A percentile compares a stretch with the other conserved stretches of the same genome.
phyloP scores from a whole-genome alignment of 805 yeast genomes.

The Lipomyces anomalus region DNA sequence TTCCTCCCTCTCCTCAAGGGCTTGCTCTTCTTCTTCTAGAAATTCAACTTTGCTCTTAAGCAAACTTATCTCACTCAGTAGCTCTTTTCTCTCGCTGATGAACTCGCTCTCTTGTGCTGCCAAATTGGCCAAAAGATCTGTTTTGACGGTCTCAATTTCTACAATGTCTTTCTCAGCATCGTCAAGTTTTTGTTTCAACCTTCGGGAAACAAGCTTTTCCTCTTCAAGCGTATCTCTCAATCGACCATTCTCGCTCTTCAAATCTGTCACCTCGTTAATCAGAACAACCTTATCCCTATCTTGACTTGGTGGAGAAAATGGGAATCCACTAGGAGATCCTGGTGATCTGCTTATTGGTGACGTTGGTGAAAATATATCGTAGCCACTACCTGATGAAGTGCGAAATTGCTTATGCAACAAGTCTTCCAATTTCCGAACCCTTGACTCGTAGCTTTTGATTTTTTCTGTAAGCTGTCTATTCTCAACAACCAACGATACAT shows the following conservation, averaged over 20 bases:
- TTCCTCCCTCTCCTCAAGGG: conserved; percentile 10
- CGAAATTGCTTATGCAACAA: conserved; percentile 62
- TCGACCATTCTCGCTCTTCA: conserved; percentile 9
- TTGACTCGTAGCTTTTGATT: conserved; percentile 57
- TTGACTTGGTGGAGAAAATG: not conserved
- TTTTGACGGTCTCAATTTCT: conserved; percentile 42
- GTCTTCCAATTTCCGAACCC: conserved; percentile 73
- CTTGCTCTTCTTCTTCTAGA: conserved; percentile 41
- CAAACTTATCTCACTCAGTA: conserved; percentile 47
- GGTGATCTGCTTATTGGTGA: not conserved
- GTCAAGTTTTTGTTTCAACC: conserved; percentile 32
- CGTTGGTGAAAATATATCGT: not conserved
- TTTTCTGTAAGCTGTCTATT: conserved; percentile 33
- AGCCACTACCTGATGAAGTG: conserved; percentile 4
- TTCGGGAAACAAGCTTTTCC: conserved; percentile 43
- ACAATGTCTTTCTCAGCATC: conserved; percentile 29
- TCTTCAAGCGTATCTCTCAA: conserved; percentile 32
- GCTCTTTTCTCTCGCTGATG: conserved; percentile 45
- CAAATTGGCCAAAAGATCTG: conserved; percentile 63
- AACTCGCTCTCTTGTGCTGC: conserved; percentile 58
- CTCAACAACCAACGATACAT: conserved; percentile 1
- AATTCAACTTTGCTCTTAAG: conserved; percentile 44
- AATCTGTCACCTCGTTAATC: conserved; percentile 4
- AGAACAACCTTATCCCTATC: not conserved
- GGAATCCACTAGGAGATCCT: not conserved